These are phyloP conservation scores for Candida anglica DNA, from an alignment of 805 yeast species.

Conservation along the genomic window DNA sequence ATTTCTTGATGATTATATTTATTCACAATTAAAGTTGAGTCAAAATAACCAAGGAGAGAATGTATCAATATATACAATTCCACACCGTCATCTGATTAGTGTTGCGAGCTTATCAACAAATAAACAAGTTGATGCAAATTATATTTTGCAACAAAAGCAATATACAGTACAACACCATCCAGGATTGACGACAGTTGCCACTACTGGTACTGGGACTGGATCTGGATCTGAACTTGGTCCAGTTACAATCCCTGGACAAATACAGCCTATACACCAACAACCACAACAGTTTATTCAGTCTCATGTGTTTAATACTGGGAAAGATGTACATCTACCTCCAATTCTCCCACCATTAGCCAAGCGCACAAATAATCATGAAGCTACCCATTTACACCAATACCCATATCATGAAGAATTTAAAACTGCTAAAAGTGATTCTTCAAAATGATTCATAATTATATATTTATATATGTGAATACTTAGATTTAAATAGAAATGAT, in stretches of 20 bases:
- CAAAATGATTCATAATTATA: too few relatives aligned
- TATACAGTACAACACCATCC: background rate
- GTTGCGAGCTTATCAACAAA: background rate
- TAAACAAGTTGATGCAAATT: constrained; percentile 1
- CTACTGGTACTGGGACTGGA: too few relatives aligned
- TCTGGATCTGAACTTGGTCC: too few relatives aligned
- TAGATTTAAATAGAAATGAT: too few relatives aligned
- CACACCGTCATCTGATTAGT: constrained; percentile 4
- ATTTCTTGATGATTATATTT: constrained; percentile 4
- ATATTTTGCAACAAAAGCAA: background rate
- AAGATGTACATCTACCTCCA: constrained; percentile 3
- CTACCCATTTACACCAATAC: too few relatives aligned
- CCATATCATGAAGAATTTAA: too few relatives aligned
- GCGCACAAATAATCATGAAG: too few relatives aligned
- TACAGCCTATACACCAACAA: background rate
- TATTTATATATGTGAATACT: too few relatives aligned
- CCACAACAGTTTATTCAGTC: background rate
- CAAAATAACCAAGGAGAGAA: background rate
- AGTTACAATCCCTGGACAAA: too few relatives aligned
- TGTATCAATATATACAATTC: constrained; percentile 2
- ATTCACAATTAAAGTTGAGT: constrained; percentile 4
- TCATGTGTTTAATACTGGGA: background rate
- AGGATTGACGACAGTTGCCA: background rate
- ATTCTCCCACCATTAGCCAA: constrained; percentile 4
- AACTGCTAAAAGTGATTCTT: too few relatives aligned